Evolutionary conservation across 768 basidiomycete species (phyloP).

Genomic region (Cystobasidium onofrii): DNA sequence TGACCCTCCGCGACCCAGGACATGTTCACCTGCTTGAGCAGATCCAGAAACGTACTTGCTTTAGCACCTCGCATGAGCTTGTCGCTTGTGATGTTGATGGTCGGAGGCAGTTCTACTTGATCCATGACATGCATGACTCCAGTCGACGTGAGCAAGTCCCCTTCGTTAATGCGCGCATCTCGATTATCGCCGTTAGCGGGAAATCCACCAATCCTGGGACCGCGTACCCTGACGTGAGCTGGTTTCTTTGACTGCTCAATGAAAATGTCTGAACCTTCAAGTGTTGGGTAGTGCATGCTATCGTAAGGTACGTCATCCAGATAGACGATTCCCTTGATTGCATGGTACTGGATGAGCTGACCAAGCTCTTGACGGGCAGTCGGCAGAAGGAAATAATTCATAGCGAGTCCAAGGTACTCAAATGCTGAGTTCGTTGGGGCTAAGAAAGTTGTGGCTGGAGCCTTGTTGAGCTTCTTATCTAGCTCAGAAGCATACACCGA

Average conservation of each 20-base stretch:
- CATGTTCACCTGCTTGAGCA: slow-evolving; percentile 75
- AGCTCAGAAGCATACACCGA: slow-evolving; percentile 78
- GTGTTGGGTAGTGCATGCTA: slow-evolving; percentile 56
- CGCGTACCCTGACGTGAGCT: slow-evolving; percentile 32
- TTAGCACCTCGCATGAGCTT: slow-evolving; percentile 84
- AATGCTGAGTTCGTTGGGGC: slow-evolving; percentile 88
- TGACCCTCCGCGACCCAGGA: slow-evolving; percentile 80
- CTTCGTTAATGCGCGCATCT: slow-evolving; percentile 41
- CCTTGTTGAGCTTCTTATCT: slow-evolving; percentile 56
- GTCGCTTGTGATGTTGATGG: slow-evolving; percentile 71
- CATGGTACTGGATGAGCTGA: slow-evolving; percentile 79
- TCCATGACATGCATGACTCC: slow-evolving; percentile 81
- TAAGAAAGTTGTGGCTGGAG: slow-evolving; percentile 68
- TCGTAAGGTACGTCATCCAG: slow-evolving; percentile 50
- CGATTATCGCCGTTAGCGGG: slow-evolving; percentile 47
- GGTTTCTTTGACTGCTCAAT: slow-evolving; percentile 52
- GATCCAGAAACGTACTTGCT: slow-evolving; percentile 74
- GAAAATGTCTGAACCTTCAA: slow-evolving; percentile 76
- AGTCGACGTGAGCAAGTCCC: slow-evolving; percentile 68
- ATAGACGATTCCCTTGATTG: slow-evolving; percentile 68
- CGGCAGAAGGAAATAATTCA: slow-evolving; percentile 70
- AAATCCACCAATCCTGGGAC: slow-evolving; percentile 38
- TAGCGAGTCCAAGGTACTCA: slow-evolving; percentile 75
- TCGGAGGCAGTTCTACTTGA: slow-evolving; percentile 61
- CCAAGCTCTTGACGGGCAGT: slow-evolving; percentile 67